Base-by-base conservation (phyloP, 2,329 filamentous ascomycete species). In the Endocalyx cinctus region DNA sequence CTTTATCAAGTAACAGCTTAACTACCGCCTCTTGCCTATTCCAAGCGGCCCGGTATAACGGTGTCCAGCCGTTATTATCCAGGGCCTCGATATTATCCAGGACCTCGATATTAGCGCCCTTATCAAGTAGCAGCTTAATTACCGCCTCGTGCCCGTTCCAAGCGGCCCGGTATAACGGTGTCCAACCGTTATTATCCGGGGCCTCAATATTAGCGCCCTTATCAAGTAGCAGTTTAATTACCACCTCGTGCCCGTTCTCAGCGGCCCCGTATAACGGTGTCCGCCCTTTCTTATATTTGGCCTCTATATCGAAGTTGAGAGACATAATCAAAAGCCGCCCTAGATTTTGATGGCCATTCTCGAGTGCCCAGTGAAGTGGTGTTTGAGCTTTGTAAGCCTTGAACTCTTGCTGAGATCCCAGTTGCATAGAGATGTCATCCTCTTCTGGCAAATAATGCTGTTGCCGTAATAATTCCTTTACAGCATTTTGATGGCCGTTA, bases 61-160 rank as follows among this genome's bases (percentile, higher is more conserved):
- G 52, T 3, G 61, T 62, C 15, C 58, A 51, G 8, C 54, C 53
- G 29, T 63, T 56, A 31, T 54, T 55, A 35, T 63, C 57, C 31
- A 50, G 45, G 8, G 51, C 59, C 7, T 67, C 67, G 15, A 69
- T 69, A 30, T 66, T 62, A 47, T 75, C 70, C n/a, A 47, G 47
- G 8, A 51, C 56, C 23, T 61, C 53, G 10, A 57, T 45, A 18
- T 50, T 45, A 11, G 62, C 63, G 10, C 55, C 54, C 4, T 40
- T 47, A 2, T 44, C 46, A 3, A 65, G 39, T 20, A 67, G 45
- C 5, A 46, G 32, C 29, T 52, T 41, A 6, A 58, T 51, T 5
- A 63, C 50, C 19, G 44, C 45, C 17, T 60, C 47, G 31, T 59
- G 52, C 7, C 60, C 62, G 12, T 54, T 58, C 29, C 54, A 36